Base-by-base conservation (phyloP, 352 stramenopile species). In the Poterioochromonas sp. region DNA sequence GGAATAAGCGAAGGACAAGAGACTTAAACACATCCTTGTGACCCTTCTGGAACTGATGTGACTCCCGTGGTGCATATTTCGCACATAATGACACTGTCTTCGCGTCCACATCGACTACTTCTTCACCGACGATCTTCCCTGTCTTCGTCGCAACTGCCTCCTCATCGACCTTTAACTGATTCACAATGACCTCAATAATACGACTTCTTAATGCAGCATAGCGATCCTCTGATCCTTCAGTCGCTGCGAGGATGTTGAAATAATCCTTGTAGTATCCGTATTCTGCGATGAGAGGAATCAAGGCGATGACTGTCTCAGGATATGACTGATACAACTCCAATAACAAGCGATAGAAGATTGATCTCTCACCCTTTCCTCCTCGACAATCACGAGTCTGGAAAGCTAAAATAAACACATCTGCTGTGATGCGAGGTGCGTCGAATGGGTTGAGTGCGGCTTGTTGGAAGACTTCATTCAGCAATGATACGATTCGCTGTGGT, bases 261-360 rank as follows among this genome's bases (percentile, higher is more conserved):
- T 65, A 65, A 80, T 86, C 83, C 40, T 86, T 86, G 65, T 73
- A 86, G 37, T 81, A 86, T 12, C 83, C 83, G 63, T 82, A 86
- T 39, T 84, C 58, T 29, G 79, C 64, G 47, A 86, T 78, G 1
- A 86, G 49, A 1, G 39, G 40, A 39, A 86, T 41, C 0, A 83
- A 39, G 29, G 60, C 54, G 20, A 78, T 39, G 5, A 76, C 77
- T 0, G 79, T 77, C 12, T 80, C 53, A 20, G 83, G 82, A 26
- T 54, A 77, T 0, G 53, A 0, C 37, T 0, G 20, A 37, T 51
- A 63, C 3, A 85, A 39, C 29, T 35, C 0, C 2, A 70, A 40
- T 40, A 86, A 80, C 22, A 84, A 51, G 0, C 34, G 0, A 53
- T 76, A 83, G 76, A 83, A 80, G 20, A 86, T 41, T 2, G 71